Evolutionary conservation across 208 protist species (phyloP).

Genomic region (Blechomonas ayalai): DNA sequence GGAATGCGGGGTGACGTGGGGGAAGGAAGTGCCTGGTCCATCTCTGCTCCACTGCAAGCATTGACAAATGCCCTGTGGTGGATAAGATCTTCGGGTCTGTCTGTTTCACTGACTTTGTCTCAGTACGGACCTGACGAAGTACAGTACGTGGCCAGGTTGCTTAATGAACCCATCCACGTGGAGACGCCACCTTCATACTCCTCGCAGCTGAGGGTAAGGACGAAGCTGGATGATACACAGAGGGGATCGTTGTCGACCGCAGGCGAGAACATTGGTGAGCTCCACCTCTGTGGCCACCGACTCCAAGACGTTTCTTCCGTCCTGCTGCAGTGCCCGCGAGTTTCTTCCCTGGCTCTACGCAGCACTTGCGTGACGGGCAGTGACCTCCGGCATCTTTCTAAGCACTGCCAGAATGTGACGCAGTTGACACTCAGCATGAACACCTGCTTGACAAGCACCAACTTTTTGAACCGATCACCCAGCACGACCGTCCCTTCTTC

Average conservation of each 20-base stretch:
- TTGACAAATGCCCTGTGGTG: slow-evolving; percentile 42
- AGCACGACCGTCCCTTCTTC: slow-evolving; percentile 17
- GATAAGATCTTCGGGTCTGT: slow-evolving; percentile 17
- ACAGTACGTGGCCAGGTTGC: slow-evolving; percentile 8
- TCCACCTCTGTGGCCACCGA: no score
- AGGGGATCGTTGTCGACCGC: no score
- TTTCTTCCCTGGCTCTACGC: slow-evolving; percentile 26
- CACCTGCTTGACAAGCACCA: slow-evolving; percentile 19
- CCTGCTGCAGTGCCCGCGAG: slow-evolving; percentile 20
- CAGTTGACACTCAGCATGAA: slow-evolving; percentile 52
- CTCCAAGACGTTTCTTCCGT: slow-evolving; percentile 11
- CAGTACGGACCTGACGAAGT: slow-evolving; percentile 23
- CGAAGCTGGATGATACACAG: no score
- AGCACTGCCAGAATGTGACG: slow-evolving; percentile 31
- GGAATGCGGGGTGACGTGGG: no score
- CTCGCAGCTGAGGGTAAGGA: no score
- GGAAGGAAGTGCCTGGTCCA: no score
- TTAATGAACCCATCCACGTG: no score
- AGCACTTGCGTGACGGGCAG: slow-evolving; percentile 23
- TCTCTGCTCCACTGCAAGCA: slow-evolving; percentile 12
- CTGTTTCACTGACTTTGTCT: slow-evolving; percentile 31
- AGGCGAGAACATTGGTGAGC: no score
- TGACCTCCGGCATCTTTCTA: slow-evolving; percentile 24
- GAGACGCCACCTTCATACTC: no score
- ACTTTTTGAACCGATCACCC: slow-evolving; percentile 22